Evolutionary conservation across 164 flowering plant genomes (phyloP), one percentile per base, ranked within the genome.

Genomic region (Piper betle): DNA sequence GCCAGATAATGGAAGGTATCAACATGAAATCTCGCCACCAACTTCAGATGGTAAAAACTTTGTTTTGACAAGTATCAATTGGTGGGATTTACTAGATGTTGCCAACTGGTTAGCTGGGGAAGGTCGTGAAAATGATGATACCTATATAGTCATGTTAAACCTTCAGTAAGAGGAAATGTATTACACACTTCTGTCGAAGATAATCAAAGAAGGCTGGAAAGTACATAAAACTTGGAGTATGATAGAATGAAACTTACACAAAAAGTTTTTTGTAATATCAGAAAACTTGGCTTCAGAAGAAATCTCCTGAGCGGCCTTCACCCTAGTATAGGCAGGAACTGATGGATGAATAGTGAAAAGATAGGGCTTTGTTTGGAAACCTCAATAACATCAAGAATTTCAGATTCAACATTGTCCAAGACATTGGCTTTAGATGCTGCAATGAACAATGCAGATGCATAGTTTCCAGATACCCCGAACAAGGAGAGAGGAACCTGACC

Each of bases 391-490:
- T 74, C 77, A 66, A 73, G 71, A 73, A 91, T 64, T 72, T 91
- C 98, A 43, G 82, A 52, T 71, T 88, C 95, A 78, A 88, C 91
- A 73, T 77, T 82, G 17, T 86, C 96, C 74, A 91, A 55, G 6
- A 66, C 60, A 61, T 85, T 87, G 66, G 83, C 75, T 63, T 82
- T 91, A 18, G 71, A 76, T 16, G 98, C 83, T 2, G 95, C 71
- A 33, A 85, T 39, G 68, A 78, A 91, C 71, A 91, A 62, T 15
- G 95, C 96, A 64, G 92, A 78, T n/a, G 98, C 95, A 79, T 87
- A 91, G 75, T 88, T 91, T 60, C 93, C 98, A 66, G 85, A 60
- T 3, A 71, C 85, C 38, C 96, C 98, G 78, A 69, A 87, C 77
- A 91, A 53, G 37, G 71, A 65, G 43, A 86, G 20, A 70, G 97